Conservation (phyloP, 2,329 filamentous ascomycete genomes). For the Aspergillus texensis region DNA sequence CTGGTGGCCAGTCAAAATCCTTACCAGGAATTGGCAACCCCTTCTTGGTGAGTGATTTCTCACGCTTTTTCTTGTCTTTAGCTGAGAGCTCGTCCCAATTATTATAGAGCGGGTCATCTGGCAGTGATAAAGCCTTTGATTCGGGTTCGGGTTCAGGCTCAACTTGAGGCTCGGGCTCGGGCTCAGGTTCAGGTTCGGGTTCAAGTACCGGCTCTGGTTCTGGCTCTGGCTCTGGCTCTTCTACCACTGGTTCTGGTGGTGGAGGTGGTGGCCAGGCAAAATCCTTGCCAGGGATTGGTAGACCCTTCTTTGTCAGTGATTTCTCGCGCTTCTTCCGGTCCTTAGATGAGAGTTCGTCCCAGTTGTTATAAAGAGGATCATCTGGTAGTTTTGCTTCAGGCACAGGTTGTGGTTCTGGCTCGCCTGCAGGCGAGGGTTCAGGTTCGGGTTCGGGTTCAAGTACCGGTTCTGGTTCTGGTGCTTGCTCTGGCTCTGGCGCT, state of each 20-base stretch:
- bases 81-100: slow-evolving; percentile 7
- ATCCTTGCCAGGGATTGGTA: slow-evolving; percentile 34
- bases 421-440: slow-evolving; percentile 26
- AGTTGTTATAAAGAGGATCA: slow-evolving; percentile 41
- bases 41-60: slow-evolving; percentile 19
- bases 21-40: slow-evolving; percentile 28
- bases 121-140: slow-evolving; percentile 20
- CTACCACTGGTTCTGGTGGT: slow-evolving; percentile 17
- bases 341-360: slow-evolving; percentile 39
- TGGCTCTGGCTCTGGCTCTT: slow-evolving; percentile 16
- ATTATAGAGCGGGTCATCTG: slow-evolving; percentile 2
- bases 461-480: slow-evolving; percentile 20
- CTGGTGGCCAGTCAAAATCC: slow-evolving; percentile 30
- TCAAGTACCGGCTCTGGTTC: slow-evolving; percentile 31
- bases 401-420: slow-evolving; percentile 26
- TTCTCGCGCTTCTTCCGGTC: slow-evolving; percentile 51
- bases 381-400: slow-evolving; percentile 33
- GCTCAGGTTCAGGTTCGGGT: slow-evolving; percentile 28
- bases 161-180: slow-evolving; percentile 7
- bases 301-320: slow-evolving; percentile 28
- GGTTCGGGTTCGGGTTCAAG: slow-evolving; percentile 36
- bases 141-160: slow-evolving; percentile 29
- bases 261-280: slow-evolving; percentile 26
- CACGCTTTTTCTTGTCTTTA: slow-evolving; percentile 24
- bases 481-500: slow-evolving; percentile 25